Percentiles rank a stretch among this genome's conserved stretches.
These are phyloP conservation scores for Trypanosomatidae sp. DNA, from an alignment of 208 protist species.

Conservation along the genomic window DNA sequence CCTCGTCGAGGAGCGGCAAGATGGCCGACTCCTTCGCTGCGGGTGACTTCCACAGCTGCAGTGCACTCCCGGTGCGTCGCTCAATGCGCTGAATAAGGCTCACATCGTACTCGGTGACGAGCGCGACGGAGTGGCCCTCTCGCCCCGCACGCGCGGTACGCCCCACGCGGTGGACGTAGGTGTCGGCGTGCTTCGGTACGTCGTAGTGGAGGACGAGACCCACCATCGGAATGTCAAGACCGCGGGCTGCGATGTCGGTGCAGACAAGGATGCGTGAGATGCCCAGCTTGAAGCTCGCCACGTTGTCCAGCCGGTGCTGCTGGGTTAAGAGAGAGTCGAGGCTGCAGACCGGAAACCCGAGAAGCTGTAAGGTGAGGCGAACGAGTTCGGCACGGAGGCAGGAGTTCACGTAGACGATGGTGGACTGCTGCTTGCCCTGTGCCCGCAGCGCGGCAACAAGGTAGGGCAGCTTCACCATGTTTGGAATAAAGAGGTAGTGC, in stretches of 20 bases:
- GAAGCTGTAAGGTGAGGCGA: constrained; percentile 82
- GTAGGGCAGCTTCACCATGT: constrained; percentile 85
- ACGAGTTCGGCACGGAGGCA: constrained; percentile 85
- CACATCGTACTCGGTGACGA: constrained; percentile 87
- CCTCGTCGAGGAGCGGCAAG: constrained; percentile 76
- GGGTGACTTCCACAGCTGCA: constrained; percentile 55
- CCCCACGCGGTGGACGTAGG: constrained; percentile 98
- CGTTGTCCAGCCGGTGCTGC: constrained; percentile 96
- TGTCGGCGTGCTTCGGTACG: constrained; percentile 94
- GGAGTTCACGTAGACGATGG: constrained; percentile 88
- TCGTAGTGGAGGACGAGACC: constrained; percentile 98
- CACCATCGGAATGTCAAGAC: constrained; percentile 97
- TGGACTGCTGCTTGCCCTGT: constrained; percentile 61
- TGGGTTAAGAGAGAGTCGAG: constrained; percentile 98
- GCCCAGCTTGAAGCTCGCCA: constrained; percentile 97
- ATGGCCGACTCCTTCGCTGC: constrained; percentile 52
- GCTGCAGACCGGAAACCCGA: constrained; percentile 96
- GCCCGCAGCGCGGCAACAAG: constrained; percentile 66
- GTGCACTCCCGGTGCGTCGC: constrained; percentile 29
- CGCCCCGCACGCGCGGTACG: constrained; percentile 94
- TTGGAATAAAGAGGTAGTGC: constrained; percentile 76
- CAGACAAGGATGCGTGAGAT: constrained; percentile 87
- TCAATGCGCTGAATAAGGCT: constrained; percentile 74
- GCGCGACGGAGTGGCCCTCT: constrained; percentile 63
- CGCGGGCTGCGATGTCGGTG: constrained; percentile 93